A percentile compares a stretch with the other conserved stretches of the same genome.
These are phyloP conservation scores for Myxozyma vanderwaltii DNA, from an alignment of 805 yeast genomes.

Conservation along the genomic window DNA sequence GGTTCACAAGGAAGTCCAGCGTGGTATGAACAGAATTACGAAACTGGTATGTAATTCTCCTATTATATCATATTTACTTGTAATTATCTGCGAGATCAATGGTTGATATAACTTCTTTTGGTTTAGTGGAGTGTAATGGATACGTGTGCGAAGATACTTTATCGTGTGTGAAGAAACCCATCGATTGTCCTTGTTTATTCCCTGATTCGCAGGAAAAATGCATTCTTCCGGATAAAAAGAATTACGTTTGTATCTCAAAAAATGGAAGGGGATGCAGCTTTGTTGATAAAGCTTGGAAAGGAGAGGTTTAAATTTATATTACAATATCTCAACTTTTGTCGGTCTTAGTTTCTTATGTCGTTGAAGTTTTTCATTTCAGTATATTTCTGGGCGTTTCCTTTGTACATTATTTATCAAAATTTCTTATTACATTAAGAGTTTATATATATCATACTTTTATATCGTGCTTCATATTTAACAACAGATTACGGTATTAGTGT, in stretches of 20 bases:
- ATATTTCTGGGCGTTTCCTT: not conserved
- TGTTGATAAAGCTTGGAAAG: constrained; percentile 73
- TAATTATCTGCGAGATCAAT: not conserved
- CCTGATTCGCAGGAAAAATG: constrained; percentile 86
- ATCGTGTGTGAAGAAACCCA: constrained; percentile 66
- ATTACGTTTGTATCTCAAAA: constrained; percentile 76
- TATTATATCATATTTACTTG: not conserved
- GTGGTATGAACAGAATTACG: constrained; percentile 30
- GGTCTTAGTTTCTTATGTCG: not conserved
- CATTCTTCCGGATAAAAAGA: constrained; percentile 63
- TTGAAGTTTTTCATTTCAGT: not conserved
- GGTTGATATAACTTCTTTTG: not conserved
- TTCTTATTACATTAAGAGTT: not conserved
- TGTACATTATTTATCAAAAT: not conserved
- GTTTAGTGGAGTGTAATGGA: constrained; percentile 53
- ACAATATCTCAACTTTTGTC: not conserved
- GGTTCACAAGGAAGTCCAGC: constrained; percentile 25
- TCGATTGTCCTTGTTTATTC: constrained; percentile 88
- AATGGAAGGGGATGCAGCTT: constrained; percentile 79
- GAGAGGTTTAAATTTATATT: constrained; percentile 45
- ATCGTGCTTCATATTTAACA: too few species aligned
- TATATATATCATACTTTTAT: too few species aligned
- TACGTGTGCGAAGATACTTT: constrained; percentile 85
- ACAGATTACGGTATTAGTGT: too few species aligned
- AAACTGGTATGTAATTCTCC: constrained; percentile 18